Percentiles rank a stretch among this genome's conserved stretches.
Conservation (phyloP, 257 asterid species). For the Solanum acaule region DNA sequence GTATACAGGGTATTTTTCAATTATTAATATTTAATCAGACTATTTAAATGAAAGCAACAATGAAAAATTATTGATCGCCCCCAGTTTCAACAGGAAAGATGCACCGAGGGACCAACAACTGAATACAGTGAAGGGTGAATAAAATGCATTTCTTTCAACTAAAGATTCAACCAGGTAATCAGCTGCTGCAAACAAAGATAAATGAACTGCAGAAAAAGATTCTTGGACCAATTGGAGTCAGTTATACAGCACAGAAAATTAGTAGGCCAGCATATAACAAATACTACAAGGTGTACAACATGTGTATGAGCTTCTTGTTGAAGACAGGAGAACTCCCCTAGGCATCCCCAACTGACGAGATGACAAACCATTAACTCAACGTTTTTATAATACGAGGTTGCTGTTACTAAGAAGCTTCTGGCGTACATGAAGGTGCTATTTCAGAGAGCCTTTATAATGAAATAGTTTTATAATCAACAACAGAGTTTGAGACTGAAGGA, state of each 20-base stretch:
- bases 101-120: neutral
- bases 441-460: neutral
- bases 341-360: neutral
- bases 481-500: neutral
- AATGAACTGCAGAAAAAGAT: neutral
- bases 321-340: neutral
- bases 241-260: neutral
- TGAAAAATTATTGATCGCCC: neutral
- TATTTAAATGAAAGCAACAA: neutral
- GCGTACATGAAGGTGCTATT: neutral
- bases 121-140: neutral
- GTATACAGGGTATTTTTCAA: neutral
- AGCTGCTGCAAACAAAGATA: neutral
- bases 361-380: neutral
- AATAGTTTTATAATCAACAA: neutral
- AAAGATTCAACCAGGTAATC: neutral
- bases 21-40: neutral
- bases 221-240: neutral
- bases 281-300: neutral
- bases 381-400: neutral
- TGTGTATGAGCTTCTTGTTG: neutral
- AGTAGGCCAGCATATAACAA: neutral
- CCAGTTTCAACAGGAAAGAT: neutral
- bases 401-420: neutral
- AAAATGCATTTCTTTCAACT: neutral